Base-by-base conservation (phyloP, 257 asterid genomes). In the Pogostemon cablin region DNA sequence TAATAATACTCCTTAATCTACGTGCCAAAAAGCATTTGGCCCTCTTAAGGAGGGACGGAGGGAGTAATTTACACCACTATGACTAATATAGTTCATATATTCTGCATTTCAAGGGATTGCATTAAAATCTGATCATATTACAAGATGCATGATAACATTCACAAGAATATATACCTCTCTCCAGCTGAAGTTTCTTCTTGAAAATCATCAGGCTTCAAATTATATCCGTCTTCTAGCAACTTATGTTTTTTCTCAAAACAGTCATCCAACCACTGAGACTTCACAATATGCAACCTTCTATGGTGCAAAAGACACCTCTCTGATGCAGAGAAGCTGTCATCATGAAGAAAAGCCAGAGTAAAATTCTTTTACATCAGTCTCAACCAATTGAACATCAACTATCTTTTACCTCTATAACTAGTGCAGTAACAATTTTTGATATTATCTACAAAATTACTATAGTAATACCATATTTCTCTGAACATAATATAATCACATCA, bases 261-360 rank as follows among this genome's bases (percentile, higher is more conserved):
- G 68, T 87, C 95, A 54, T 89, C 98, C 84, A 93, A 77, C 98
- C 96, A 93, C 60, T 78, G 87, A 37, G 95, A 88, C 62, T 79
- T 71, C 4, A 91, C 92, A 59, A 93, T 77, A 47, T 86, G 91
- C 81, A 91, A 78, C 49, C 84, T 77, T 78, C 67, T 77, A 61
- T 82, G 68, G 72, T 48, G 76, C 78, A 90, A 61, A 73, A 83
- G 73, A 56, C 20, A 82, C 74, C 76, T 85, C 72, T 90, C 89
- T 35, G 66, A 76, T 81, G 58, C 85, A 32, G 96, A 72, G 77
- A 93, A 87, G 81, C 99, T 93, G 92, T 49, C 61, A 55, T 41
- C 12, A 68, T 2, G 6, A 32, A 11, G 72, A 62, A 78, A 68
- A 74, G 39, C 12, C 4, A 17, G 25, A 35, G 39, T 75, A 48